Percentiles rank a stretch among this genome's conserved stretches.
These are phyloP conservation scores for Talinum fruticosum DNA, from an alignment of 148 eudicot genomes.

Conservation along the genomic window DNA sequence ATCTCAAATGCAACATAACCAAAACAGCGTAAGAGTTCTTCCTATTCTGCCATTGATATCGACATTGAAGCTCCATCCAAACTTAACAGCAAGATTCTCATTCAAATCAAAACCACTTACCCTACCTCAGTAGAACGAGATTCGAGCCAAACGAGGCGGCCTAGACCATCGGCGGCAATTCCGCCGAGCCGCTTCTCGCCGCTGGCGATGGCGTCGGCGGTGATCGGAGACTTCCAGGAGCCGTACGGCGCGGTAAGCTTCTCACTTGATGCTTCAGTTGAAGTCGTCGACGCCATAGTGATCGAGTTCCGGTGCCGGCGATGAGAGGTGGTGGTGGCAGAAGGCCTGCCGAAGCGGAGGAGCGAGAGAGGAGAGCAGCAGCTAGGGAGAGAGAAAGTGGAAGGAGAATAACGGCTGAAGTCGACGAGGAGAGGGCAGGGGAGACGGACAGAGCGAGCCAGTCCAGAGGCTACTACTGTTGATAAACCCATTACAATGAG, in stretches of 20 bases:
- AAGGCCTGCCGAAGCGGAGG: not conserved
- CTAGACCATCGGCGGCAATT: conserved; percentile 55
- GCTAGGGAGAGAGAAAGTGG: conserved; percentile 3
- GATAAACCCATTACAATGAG: conserved; percentile 6
- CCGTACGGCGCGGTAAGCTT: conserved; percentile 68
- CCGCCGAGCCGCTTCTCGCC: conserved; percentile 76
- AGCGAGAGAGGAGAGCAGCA: not conserved
- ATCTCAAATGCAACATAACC: too few relatives aligned
- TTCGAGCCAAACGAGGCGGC: conserved; percentile 78
- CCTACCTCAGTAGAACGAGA: conserved; percentile 84
- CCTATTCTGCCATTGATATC: not conserved
- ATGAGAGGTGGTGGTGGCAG: not conserved
- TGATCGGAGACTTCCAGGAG: conserved; percentile 90
- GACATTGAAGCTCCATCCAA: not conserved
- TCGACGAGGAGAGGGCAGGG: not conserved
- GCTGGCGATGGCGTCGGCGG: conserved; percentile 71
- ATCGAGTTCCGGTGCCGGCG: conserved; percentile 13
- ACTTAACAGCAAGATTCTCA: not conserved
- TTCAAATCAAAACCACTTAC: conserved; percentile 26
- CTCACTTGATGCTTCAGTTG: conserved; percentile 13
- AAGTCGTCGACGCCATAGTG: conserved; percentile 27
- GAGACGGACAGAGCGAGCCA: conserved; percentile 8
- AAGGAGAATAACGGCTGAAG: conserved; percentile 2
- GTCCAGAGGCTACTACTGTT: conserved; percentile 10
- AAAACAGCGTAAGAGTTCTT: too few relatives aligned